Percentiles rank a stretch among this genome's conserved stretches.
These are phyloP conservation scores for Gymnopus androsaceus DNA, from an alignment of 1,284 basidiomycete genomes.

Conservation along the genomic window DNA sequence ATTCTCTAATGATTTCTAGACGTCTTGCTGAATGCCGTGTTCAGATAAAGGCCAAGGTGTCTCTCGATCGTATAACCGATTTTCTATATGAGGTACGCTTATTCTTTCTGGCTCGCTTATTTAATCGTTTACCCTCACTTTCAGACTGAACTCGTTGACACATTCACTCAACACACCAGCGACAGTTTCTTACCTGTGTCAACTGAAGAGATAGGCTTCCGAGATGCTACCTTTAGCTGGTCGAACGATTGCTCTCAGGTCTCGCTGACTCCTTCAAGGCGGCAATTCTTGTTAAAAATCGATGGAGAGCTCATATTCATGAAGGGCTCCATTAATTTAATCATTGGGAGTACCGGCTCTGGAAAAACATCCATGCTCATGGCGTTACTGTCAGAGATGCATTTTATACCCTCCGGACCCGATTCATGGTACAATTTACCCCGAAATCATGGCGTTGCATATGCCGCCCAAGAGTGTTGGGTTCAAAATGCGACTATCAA, in stretches of 20 bases:
- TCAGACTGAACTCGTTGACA: constrained; percentile 7
- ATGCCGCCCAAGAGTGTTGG: constrained; percentile 82
- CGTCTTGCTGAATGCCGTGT: too few species aligned
- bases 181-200: not conserved
- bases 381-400: constrained; percentile 67
- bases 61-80: constrained; percentile 45
- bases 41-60: constrained; percentile 34
- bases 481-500: constrained; percentile 56
- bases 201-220: constrained; percentile 39
- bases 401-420: constrained; percentile 56
- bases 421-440: constrained; percentile 72
- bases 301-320: constrained; percentile 56
- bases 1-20: too few species aligned
- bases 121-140: not conserved
- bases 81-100: constrained; percentile 43
- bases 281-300: constrained; percentile 50
- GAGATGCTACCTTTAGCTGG: constrained; percentile 46
- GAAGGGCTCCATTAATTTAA: constrained; percentile 56
- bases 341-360: constrained; percentile 56
- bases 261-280: constrained; percentile 35
- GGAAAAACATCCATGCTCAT: constrained; percentile 53
- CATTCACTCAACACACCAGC: not conserved
- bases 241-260: constrained; percentile 30
- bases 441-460: constrained; percentile 66
- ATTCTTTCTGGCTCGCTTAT: not conserved